phyloP scores from a whole-genome alignment of 495 filamentous ascomycete species.

The Penicillium ucsense region DNA sequence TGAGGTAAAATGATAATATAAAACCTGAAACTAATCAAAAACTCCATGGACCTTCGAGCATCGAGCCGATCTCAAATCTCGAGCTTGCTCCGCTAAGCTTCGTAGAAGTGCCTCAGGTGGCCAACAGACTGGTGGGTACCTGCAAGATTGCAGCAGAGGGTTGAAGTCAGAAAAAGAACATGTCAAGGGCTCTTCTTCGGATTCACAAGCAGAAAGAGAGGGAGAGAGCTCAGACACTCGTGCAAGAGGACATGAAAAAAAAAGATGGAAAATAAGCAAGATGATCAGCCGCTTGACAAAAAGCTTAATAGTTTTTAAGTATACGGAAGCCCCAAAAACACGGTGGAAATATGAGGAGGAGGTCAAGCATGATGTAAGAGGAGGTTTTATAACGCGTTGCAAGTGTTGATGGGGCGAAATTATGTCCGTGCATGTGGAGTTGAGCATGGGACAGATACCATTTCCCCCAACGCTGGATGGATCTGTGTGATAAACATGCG shows the following conservation, averaged over 20 bases:
- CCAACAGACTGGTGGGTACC: no score
- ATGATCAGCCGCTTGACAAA: conserved; percentile 15
- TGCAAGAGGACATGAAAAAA: background rate
- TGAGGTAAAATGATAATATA: no score
- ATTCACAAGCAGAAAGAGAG: no score
- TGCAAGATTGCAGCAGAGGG: no score
- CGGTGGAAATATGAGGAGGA: conserved; percentile 7
- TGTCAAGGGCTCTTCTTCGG: no score
- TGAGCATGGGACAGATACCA: conserved; percentile 1
- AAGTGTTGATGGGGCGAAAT: conserved; percentile 11
- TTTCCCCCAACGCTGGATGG: conserved; percentile 9
- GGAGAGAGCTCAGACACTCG: no score
- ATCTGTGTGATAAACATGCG: conserved; percentile 21
- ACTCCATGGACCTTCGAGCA: no score
- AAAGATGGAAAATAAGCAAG: conserved; percentile 5
- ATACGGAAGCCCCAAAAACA: conserved; percentile 11
- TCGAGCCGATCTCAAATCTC: no score
- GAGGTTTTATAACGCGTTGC: conserved; percentile 4
- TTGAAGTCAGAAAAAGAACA: no score
- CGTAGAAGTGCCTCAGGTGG: no score
- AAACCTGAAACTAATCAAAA: no score
- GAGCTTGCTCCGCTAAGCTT: no score
- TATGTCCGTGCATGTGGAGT: conserved; percentile 15
- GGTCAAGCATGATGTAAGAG: background rate
- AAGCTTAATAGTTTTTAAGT: conserved; percentile 18